These are phyloP conservation scores for Coemansia sp. DNA, from an alignment of 192 early-diverging fungal genomes.

Conservation along the genomic window DNA sequence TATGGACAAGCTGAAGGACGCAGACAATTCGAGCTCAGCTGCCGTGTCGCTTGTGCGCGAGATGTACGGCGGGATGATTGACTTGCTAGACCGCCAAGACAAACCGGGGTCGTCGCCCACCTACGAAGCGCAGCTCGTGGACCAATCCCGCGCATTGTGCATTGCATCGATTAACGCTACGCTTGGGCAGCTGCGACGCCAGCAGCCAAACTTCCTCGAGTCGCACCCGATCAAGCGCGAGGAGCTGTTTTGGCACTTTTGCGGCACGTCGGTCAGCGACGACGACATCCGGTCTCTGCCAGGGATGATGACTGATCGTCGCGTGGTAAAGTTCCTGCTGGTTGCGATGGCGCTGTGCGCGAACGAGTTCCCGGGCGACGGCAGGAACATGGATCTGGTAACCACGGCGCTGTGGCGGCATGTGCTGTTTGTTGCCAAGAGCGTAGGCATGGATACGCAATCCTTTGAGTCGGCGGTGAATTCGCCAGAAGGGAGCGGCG, in stretches of 20 bases:
- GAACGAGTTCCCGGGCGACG: neutral
- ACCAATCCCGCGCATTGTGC: conserved; percentile 7
- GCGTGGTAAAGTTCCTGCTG: conserved; percentile 7
- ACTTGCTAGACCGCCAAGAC: neutral
- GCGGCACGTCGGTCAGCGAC: neutral
- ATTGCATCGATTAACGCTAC: conserved; percentile 16
- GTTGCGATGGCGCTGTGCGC: conserved; percentile 4
- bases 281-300: neutral
- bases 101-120: neutral
- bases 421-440: conserved; percentile 3
- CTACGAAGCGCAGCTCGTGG: neutral
- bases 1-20: conserved; percentile 6
- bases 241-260: conserved; percentile 1
- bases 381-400: neutral
- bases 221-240: neutral
- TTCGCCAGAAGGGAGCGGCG: neutral
- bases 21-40: neutral
- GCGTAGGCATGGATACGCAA: neutral
- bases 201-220: neutral
- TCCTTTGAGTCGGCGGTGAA: neutral
- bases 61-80: conserved; percentile 13
- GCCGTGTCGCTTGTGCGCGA: conserved; percentile 9
- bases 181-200: conserved; percentile 13
- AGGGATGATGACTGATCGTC: neutral
- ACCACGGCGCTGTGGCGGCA: conserved; percentile 13